Evolutionary conservation across 768 basidiomycete species (phyloP).

Genomic region (Clathrus columnatus): DNA sequence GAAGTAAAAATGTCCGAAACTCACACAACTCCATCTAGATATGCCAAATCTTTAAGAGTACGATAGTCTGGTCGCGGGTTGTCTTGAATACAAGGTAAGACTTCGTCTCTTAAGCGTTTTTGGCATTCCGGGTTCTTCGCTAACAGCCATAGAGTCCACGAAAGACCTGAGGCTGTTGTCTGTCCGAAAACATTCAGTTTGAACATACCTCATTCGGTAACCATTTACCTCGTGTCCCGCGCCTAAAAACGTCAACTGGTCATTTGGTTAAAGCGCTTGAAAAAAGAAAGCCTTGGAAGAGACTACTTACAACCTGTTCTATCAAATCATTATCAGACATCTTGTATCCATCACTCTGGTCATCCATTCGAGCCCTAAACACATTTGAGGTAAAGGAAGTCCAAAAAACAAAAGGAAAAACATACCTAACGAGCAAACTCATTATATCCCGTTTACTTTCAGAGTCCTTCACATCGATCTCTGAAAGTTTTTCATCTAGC

Average conservation of each 20-base stretch:
- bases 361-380: conserved; percentile 29
- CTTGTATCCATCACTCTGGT: conserved; percentile 26
- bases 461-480: conserved; percentile 27
- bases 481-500: conserved; percentile 32
- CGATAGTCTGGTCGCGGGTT: conserved; percentile 14
- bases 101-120: conserved; percentile 43
- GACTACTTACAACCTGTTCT: conserved; percentile 37
- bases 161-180: conserved; percentile 38
- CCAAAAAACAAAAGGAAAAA: not conserved
- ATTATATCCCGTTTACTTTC: conserved; percentile 43
- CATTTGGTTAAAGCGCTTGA: not conserved
- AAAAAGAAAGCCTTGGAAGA: not conserved
- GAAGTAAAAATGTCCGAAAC: not conserved
- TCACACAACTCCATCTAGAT: conserved; percentile 15
- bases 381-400: not conserved
- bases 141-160: conserved; percentile 50
- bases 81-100: conserved; percentile 29
- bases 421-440: conserved; percentile 33
- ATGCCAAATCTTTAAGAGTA: conserved; percentile 12
- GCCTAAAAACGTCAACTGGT: conserved; percentile 38
- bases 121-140: conserved; percentile 43
- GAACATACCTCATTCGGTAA: not conserved
- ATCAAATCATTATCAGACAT: conserved; percentile 43
- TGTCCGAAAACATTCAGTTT: not conserved
- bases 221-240: conserved; percentile 26